phyloP scores from a whole-genome alignment of 495 filamentous ascomycete species.

The Emericellopsis terricola region DNA sequence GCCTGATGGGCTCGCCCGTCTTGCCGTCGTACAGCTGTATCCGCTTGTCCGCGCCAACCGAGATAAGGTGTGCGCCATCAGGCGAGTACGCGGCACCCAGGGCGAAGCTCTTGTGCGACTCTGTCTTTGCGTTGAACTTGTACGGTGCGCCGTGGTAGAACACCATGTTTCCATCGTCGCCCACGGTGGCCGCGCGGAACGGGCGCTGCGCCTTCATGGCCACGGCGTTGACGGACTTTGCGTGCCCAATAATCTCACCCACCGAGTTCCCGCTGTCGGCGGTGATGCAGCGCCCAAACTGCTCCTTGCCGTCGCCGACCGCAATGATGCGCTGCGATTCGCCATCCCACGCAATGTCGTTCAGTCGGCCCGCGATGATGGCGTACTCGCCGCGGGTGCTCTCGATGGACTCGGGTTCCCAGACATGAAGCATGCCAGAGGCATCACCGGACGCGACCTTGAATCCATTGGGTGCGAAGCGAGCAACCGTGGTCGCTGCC shows the following conservation, averaged over 20 bases:
- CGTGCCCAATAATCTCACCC: conserved; percentile 83
- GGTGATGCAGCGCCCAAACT: conserved; percentile 85
- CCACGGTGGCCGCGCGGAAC: conserved; percentile 73
- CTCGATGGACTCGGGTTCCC: conserved; percentile 52
- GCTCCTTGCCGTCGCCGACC: conserved; percentile 85
- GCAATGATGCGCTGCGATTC: conserved; percentile 93
- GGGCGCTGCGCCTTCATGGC: conserved; percentile 81
- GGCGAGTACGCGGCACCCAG: conserved; percentile 82
- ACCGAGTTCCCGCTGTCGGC: conserved; percentile 93
- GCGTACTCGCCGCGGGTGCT: conserved; percentile 73
- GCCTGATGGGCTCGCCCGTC: conserved; percentile 61
- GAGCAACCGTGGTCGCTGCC: conserved; percentile 71
- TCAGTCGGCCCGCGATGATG: conserved; percentile 88
- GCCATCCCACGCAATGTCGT: conserved; percentile 93
- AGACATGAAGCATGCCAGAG: conserved; percentile 68
- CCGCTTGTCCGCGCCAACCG: conserved; percentile 71
- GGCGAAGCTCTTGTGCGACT: conserved; percentile 74
- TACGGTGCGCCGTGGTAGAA: conserved; percentile 91
- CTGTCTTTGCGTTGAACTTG: conserved; percentile 65
- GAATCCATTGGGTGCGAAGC: conserved; percentile 87
- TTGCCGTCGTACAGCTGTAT: conserved; percentile 94
- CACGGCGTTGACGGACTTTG: conserved; percentile 75
- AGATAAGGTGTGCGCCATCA: conserved; percentile 68
- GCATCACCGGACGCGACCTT: conserved; percentile 90
- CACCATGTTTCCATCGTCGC: conserved; percentile 73